Base-by-base conservation (phyloP, 805 yeast genomes). In the Martiniozyma abietophila region DNA sequence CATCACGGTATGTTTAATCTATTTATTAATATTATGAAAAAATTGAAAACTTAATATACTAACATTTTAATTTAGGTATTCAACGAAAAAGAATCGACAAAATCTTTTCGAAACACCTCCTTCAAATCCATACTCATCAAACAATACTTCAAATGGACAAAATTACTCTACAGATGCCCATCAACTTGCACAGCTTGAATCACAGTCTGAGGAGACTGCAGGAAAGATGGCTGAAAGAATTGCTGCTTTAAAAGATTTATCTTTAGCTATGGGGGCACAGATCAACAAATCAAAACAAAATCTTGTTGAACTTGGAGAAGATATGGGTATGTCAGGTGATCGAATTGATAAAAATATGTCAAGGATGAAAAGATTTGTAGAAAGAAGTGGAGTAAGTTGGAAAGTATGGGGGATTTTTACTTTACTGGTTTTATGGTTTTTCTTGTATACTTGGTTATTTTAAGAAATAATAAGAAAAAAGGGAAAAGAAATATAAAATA, bases 361-460 rank as follows among this genome's bases (percentile, higher is more conserved):
- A 31, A 62, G 69, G 26, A 73, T 79, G 82, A 56, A 72, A 56
- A 56, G 63, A 3, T 74, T 80, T 74, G 83, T 82, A 4, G 69
- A 71, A 42, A 65, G 62, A 43, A 66, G 79, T 8, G 79, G 82
- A 8, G 67, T 78, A n/a, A 63, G 80, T 38, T 62, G 80, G 64
- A 68, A 71, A 39, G 62, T 69, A 6, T 78, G 88, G 88, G 56
- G 74, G 3, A 35, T 54, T 2, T 64, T 72, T 31, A 66, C 70
- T 42, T 51, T 49, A 6, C 41, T 71, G 11, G 58, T 69, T 32
- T 61, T 57, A 18, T 50, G 75, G 33, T 58, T 76, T 2, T 60
- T 65, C 29, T 41, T 76, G 24, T 57, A 74, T 44, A 59, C 57
- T 10, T 57, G 64, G 64, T 27, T 58, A 24, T 53, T 42, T 17